Conservation (phyloP, 768 basidiomycete species). For the Boletus eberwhitei region DNA sequence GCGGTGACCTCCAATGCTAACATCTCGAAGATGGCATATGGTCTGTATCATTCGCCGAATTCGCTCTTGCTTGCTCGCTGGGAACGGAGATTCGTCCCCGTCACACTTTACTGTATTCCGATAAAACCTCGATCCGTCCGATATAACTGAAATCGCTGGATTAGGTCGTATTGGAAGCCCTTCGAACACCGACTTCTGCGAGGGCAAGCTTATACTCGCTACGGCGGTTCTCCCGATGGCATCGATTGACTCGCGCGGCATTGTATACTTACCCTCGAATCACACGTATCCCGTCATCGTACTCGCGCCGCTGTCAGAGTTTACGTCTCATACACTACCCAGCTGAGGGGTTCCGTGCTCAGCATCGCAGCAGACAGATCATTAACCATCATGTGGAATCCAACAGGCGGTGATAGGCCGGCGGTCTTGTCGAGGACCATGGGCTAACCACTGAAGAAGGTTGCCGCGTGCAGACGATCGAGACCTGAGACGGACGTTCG, state of each 20-base stretch:
- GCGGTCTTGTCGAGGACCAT: conserved; percentile 7
- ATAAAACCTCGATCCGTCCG: conserved; percentile 21
- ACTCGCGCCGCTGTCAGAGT: conserved; percentile 26
- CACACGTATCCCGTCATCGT: conserved; percentile 13
- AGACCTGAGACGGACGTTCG: conserved; percentile 5
- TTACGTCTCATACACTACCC: conserved; percentile 25
- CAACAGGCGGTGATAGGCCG: conserved; percentile 26
- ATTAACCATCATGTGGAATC: conserved; percentile 4
- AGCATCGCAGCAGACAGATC: conserved; percentile 10
- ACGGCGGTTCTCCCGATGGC: conserved; percentile 27
- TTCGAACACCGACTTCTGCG: conserved; percentile 15
- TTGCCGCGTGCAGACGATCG: conserved; percentile 19
- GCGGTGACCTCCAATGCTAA: neutral
- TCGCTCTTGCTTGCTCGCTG: conserved; percentile 25
- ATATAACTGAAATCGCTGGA: conserved; percentile 6
- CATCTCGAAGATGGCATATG: conserved; percentile 7
- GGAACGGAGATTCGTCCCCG: conserved; percentile 25
- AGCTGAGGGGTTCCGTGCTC: conserved; percentile 6
- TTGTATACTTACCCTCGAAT: conserved; percentile 29
- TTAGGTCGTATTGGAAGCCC: conserved; percentile 19
- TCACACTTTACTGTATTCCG: conserved; percentile 14
- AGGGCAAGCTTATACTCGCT: conserved; percentile 8
- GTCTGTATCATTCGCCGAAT: conserved; percentile 8
- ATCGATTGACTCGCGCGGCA: conserved; percentile 27
- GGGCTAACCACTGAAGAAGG: conserved; percentile 17